These are phyloP conservation scores for Malus orientalis DNA, from an alignment of 306 rosid genomes.

Conservation along the genomic window DNA sequence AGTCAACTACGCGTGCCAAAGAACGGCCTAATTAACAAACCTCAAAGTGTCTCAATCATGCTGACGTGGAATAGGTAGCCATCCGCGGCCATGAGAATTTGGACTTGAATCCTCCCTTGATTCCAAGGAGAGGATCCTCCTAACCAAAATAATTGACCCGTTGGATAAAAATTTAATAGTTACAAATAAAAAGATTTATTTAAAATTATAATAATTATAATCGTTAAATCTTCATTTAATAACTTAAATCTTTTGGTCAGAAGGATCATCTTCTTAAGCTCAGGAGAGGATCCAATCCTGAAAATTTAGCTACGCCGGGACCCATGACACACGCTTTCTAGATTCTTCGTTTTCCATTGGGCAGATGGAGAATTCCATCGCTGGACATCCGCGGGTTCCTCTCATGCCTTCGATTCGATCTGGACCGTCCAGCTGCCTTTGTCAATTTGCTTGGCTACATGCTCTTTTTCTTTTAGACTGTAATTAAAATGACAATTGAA, in stretches of 20 bases:
- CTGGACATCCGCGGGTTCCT: neutral
- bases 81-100: neutral
- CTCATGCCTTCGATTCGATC: neutral
- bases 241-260: no score
- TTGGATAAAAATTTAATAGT: no score
- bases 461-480: neutral
- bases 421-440: neutral
- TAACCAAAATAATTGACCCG: no score
- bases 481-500: neutral
- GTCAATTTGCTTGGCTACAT: neutral
- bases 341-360: neutral
- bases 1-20: constrained; percentile 4
- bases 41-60: neutral
- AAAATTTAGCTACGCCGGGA: no score
- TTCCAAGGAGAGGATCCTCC: no score
- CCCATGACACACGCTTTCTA: neutral
- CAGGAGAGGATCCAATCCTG: no score
- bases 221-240: no score
- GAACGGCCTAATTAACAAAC: neutral
- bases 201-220: no score
- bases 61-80: constrained; percentile 6
- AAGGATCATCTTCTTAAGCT: no score
- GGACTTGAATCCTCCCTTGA: no score
- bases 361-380: neutral
- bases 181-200: no score